Percentiles rank a stretch among this genome's conserved stretches.
phyloP scores from a whole-genome alignment of 148 eudicot genomes.

The Rhododendron henanense region DNA sequence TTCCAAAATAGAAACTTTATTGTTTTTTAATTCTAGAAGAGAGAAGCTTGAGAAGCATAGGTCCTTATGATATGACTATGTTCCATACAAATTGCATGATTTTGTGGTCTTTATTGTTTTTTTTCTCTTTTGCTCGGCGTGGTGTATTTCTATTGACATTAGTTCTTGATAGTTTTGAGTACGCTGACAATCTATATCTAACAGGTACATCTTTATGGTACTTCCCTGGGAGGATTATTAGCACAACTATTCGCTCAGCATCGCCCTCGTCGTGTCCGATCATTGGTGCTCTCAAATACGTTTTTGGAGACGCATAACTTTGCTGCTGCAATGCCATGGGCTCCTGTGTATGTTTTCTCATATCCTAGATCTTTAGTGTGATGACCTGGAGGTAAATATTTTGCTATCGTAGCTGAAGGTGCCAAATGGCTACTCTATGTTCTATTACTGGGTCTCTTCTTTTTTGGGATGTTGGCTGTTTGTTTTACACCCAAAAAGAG shows the following conservation, averaged over 20 bases:
- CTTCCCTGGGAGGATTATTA: constrained; percentile 93
- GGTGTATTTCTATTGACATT: neutral
- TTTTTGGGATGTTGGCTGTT: neutral
- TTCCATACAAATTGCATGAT: neutral
- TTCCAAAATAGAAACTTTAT: neutral
- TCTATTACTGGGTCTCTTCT: neutral
- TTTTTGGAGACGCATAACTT: constrained; percentile 81
- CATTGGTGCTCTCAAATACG: constrained; percentile 87
- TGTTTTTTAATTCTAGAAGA: neutral
- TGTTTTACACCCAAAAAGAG: neutral
- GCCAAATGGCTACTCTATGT: neutral
- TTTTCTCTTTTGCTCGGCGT: neutral
- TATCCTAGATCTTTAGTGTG: neutral
- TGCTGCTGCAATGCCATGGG: constrained; percentile 93
- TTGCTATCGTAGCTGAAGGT: constrained; percentile 2
- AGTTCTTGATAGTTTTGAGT: constrained; percentile 8
- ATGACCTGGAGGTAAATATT: neutral
- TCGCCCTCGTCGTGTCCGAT: constrained; percentile 91
- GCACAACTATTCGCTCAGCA: constrained; percentile 95
- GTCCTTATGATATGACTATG: neutral
- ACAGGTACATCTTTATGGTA: constrained; percentile 94
- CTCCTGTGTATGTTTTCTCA: constrained; percentile 69
- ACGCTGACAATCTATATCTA: constrained; percentile 14
- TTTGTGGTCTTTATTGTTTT: neutral
- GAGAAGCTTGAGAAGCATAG: neutral